Evolutionary conservation across 2,329 filamentous ascomycete genomes (phyloP).

Genomic region (Alternaria hordeiaustralica): DNA sequence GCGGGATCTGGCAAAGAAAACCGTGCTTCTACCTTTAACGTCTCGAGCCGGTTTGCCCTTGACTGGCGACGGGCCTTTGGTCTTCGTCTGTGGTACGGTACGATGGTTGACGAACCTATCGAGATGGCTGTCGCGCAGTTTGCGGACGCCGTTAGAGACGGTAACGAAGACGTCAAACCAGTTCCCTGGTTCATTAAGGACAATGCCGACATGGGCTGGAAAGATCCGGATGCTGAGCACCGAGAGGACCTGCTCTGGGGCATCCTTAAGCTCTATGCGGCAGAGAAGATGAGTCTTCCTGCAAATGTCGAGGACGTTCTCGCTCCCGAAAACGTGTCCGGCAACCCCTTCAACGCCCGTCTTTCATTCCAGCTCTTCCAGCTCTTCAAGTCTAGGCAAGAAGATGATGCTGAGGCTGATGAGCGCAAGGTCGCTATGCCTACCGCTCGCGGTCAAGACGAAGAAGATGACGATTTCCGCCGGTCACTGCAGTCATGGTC

Average conservation of each 20-base stretch:
- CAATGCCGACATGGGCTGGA: conserved; percentile 64
- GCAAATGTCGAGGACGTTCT: conserved; percentile 71
- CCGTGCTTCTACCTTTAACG: conserved; percentile 77
- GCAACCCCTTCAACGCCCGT: conserved; percentile 76
- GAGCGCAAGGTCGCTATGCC: conserved; percentile 44
- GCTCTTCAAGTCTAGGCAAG: conserved; percentile 46
- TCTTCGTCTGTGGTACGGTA: conserved; percentile 87
- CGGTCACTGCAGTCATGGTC: conserved; percentile 41
- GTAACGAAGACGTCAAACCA: conserved; percentile 72
- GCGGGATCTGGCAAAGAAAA: conserved; percentile 78
- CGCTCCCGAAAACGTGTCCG: conserved; percentile 76
- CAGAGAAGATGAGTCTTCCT: conserved; percentile 53
- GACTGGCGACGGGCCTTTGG: conserved; percentile 96
- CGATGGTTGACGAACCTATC: conserved; percentile 70
- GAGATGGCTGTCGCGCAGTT: conserved; percentile 76
- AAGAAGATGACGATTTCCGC: conserved; percentile 19
- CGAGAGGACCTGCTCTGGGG: conserved; percentile 86
- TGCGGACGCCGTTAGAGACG: conserved; percentile 72
- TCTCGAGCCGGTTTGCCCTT: conserved; percentile 82
- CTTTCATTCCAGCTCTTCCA: conserved; percentile 86
- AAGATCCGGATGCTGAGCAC: conserved; percentile 63
- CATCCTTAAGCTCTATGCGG: conserved; percentile 79
- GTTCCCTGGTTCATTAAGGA: conserved; percentile 73
- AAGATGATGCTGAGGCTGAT: conserved; percentile 31
- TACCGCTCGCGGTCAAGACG: conserved; percentile 26